Percentiles rank a stretch among this genome's conserved stretches.
Conservation (phyloP, 495 filamentous ascomycete genomes). For the Aeminium ludgeri region DNA sequence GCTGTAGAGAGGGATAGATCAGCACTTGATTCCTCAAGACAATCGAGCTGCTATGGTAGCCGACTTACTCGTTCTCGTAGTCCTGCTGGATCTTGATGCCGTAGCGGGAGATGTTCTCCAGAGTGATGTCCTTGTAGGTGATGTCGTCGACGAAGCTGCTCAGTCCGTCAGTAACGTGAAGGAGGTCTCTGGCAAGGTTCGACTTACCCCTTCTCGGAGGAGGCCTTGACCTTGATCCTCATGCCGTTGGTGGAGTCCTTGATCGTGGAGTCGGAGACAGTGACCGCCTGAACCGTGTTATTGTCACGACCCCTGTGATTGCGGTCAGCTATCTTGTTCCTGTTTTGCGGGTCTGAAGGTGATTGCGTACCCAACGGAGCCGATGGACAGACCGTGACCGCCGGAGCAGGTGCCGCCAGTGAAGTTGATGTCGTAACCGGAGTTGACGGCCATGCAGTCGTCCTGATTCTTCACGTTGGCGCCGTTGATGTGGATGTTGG, state of each 20-base stretch:
- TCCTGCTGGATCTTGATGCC: slow-evolving; percentile 55
- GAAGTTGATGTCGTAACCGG: slow-evolving; percentile 38
- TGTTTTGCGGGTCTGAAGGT: too few species aligned
- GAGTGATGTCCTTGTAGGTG: slow-evolving; percentile 42
- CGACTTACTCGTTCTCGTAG: slow-evolving; percentile 40
- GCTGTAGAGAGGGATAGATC: neutral
- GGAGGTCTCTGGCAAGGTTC: too few species aligned
- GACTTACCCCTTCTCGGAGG: neutral
- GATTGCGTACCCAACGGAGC: slow-evolving; percentile 36
- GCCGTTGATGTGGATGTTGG: slow-evolving; percentile 33
- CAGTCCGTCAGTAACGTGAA: too few species aligned
- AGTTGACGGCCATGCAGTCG: slow-evolving; percentile 47
- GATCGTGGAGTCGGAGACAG: slow-evolving; percentile 35
- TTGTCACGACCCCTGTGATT: slow-evolving; percentile 29
- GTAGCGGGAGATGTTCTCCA: slow-evolving; percentile 41
- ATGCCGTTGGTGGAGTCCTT: slow-evolving; percentile 40
- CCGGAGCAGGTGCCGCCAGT: slow-evolving; percentile 38
- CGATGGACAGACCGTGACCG: slow-evolving; percentile 51
- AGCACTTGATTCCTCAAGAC: too few species aligned
- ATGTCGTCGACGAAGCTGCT: slow-evolving; percentile 41
- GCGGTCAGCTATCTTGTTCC: too few species aligned
- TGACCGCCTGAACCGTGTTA: slow-evolving; percentile 42
- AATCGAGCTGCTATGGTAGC: too few species aligned
- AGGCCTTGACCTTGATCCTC: slow-evolving; percentile 48
- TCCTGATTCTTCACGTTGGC: slow-evolving; percentile 45